Evolutionary conservation across 345 rosid genomes (phyloP).

Genomic region (Diplotaxis tenuifolia): DNA sequence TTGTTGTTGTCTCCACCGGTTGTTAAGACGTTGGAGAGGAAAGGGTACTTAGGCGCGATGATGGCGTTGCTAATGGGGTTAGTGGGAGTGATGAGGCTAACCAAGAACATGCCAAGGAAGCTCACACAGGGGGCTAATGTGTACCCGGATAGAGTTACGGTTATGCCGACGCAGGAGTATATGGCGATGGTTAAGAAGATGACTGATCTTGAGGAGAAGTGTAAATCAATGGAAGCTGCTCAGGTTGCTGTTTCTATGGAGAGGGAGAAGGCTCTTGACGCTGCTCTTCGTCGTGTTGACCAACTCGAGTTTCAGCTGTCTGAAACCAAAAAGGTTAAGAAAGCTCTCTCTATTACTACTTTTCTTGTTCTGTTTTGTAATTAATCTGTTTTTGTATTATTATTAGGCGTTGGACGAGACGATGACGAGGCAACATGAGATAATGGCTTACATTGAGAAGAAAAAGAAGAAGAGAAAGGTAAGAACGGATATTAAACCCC

Average conservation of each 20-base stretch:
- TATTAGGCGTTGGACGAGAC: slow-evolving; percentile 55
- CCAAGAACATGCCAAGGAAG: slow-evolving; percentile 58
- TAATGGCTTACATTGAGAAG: slow-evolving; percentile 48
- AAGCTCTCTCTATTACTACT: neutral
- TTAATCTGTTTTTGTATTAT: slow-evolving; percentile 18
- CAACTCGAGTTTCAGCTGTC: slow-evolving; percentile 61
- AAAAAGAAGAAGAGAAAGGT: slow-evolving; percentile 51
- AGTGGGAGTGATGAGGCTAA: slow-evolving; percentile 53
- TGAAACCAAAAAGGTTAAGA: slow-evolving; percentile 65
- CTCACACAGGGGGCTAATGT: slow-evolving; percentile 27
- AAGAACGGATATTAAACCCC: neutral
- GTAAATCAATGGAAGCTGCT: slow-evolving; percentile 36
- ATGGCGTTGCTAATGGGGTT: slow-evolving; percentile 64
- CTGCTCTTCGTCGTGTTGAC: slow-evolving; percentile 56
- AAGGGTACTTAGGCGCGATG: slow-evolving; percentile 42
- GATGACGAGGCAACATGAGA: slow-evolving; percentile 44
- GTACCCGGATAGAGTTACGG: slow-evolving; percentile 41
- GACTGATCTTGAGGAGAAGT: slow-evolving; percentile 67
- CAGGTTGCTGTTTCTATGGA: slow-evolving; percentile 51
- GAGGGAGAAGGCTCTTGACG: slow-evolving; percentile 65
- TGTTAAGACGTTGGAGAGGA: slow-evolving; percentile 20
- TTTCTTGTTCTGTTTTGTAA: neutral
- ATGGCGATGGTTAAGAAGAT: slow-evolving; percentile 63
- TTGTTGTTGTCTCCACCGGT: neutral
- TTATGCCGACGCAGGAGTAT: slow-evolving; percentile 53